Base-by-base conservation (phyloP, 2,329 filamentous ascomycete genomes). In the Venturia oleaginea region DNA sequence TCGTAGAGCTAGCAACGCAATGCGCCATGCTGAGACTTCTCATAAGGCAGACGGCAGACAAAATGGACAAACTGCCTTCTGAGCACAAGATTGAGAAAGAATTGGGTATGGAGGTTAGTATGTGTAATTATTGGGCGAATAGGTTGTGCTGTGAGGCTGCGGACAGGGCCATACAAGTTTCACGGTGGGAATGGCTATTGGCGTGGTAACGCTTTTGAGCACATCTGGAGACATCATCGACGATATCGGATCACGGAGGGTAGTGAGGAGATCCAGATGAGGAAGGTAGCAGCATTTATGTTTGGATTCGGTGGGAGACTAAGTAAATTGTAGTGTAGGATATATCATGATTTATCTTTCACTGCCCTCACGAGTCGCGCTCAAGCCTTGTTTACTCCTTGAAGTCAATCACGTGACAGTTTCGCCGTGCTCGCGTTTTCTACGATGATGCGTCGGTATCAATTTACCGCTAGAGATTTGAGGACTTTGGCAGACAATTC, bases 111-210 rank as follows among this genome's bases (percentile, higher is more conserved):
- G 84, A 85, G 70, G 83, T 87, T 37, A 80, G 78, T 63, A 86
- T 87, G 84, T 87, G 85, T 73, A 87, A 86, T 69, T 87, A 85
- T 71, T 87, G 82, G 78, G 84, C 83, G 0, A 86, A 86, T 69
- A 74, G 84, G 42, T 72, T 87, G 43, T 85, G 81, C 62, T 84
- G 80, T 13, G 78, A 86, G 70, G 83, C 84, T 2, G 84, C 84
- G 2, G 85, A 87, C 70, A 76, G 80, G 37, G 84, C 84, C 2
- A 87, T 87, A 34, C 84, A 87, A 75, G 80, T 85, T 85, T 13
- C 80, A 84, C 69, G 84, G 84, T 7, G 83, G 83, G 0, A 81
- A 83, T 69, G 83, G 84, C 1, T 86, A 86, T 70, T 82, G 79
- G 48, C 74, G 83, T 43, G 81, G 85, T 66, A 79, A 80, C 67